Percentiles rank a stretch among this genome's conserved stretches.
Conservation (phyloP, 2,329 filamentous ascomycete species). For the Aspergillus calidoustus region DNA sequence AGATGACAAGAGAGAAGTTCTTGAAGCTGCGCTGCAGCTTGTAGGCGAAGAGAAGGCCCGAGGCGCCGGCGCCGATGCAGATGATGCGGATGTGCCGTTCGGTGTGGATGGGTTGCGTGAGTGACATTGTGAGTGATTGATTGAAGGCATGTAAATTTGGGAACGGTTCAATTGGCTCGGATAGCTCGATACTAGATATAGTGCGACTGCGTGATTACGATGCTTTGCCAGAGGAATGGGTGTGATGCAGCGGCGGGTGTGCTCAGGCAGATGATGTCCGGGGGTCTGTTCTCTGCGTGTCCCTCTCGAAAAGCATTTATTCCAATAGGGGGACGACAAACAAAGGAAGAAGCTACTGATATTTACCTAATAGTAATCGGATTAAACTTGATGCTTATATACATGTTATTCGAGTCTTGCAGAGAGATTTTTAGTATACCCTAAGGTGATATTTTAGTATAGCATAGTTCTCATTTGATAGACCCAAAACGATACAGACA, state of each 20-base stretch:
- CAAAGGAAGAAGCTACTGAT: too few species aligned
- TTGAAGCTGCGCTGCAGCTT: conserved; percentile 10
- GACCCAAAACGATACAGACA: not conserved
- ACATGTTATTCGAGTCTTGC: not conserved
- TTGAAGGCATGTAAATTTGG: too few species aligned
- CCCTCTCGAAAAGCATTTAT: not conserved
- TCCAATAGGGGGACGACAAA: not conserved
- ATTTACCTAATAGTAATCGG: not conserved
- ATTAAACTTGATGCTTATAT: not conserved
- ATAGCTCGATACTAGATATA: too few species aligned
- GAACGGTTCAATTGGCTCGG: too few species aligned
- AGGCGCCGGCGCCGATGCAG: conserved; percentile 15
- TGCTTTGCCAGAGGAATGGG: not conserved
- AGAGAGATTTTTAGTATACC: too few species aligned
- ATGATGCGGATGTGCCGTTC: conserved; percentile 16
- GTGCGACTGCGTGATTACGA: too few species aligned
- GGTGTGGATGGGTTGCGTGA: conserved; percentile 10
- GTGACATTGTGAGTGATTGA: not conserved
- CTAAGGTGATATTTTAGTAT: too few species aligned
- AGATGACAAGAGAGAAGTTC: conserved; percentile 5
- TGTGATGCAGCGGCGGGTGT: not conserved
- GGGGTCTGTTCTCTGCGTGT: not conserved
- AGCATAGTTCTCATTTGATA: too few species aligned
- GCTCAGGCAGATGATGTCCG: conserved; percentile 1
- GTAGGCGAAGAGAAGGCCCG: conserved; percentile 11